Percentiles rank a stretch among this genome's conserved stretches.
Evolutionary conservation across 2,329 filamentous ascomycete species (phyloP).

Genomic region (Trichoderma koningiopsis): DNA sequence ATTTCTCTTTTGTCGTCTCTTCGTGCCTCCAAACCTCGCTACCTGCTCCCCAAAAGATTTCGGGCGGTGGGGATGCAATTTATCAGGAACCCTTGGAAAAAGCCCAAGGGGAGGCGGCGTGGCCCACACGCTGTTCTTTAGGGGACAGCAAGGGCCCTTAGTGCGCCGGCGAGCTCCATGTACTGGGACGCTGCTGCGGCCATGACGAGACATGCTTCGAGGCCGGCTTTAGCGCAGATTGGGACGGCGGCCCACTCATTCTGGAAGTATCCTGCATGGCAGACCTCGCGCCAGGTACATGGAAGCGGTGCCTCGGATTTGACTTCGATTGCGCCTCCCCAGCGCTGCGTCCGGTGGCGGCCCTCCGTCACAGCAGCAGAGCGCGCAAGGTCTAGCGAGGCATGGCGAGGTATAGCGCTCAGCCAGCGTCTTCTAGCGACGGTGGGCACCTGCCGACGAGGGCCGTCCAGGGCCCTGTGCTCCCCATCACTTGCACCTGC

Average conservation of each 20-base stretch:
- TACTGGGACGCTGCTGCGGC: neutral
- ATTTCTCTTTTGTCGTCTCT: neutral
- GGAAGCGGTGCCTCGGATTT: neutral
- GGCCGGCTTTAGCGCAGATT: constrained; percentile 7
- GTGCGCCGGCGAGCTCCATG: constrained; percentile 4
- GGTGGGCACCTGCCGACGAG: neutral
- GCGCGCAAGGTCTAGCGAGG: neutral
- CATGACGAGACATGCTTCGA: constrained; percentile 11
- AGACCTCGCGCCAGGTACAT: constrained; percentile 8
- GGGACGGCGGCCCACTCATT: neutral
- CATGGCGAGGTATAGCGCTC: neutral
- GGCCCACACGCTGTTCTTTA: constrained; percentile 17
- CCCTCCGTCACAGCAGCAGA: neutral
- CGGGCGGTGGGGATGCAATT: constrained; percentile 21
- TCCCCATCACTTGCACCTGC: neutral
- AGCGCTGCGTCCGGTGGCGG: constrained; percentile 15
- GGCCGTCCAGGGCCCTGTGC: constrained; percentile 5
- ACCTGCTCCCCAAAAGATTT: neutral
- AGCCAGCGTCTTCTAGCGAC: neutral
- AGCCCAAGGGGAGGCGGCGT: constrained; percentile 3
- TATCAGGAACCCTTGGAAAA: constrained; percentile 25
- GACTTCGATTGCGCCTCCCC: constrained; percentile 6
- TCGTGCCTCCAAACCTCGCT: neutral
- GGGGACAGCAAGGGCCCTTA: constrained; percentile 15
- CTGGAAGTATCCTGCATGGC: constrained; percentile 15